Base-by-base conservation (phyloP, 345 rosid genomes). In the Salix dunnii region DNA sequence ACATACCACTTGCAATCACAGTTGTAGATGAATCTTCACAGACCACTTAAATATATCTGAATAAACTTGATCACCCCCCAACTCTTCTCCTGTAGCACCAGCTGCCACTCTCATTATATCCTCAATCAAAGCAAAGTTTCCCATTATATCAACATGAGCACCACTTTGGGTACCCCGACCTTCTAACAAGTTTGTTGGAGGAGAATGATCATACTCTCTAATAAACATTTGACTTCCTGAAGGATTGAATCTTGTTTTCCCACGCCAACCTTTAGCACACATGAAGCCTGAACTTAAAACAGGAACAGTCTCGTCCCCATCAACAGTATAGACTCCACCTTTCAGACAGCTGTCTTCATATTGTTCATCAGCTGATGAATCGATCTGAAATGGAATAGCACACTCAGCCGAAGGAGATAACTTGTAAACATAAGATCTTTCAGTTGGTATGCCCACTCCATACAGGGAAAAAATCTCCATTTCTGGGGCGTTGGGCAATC, bases 201-300 rank as follows among this genome's bases (percentile, higher is more conserved):
- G 99, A 76, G 90, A 82, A 83, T 96, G 98, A 43, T 85, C 83
- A 71, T 93, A 96, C 78, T 96, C 99, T 75, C 99, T 85, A 13
- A 87, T 31, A 70, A 89, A 89, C 13, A 96, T 93, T 69, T 74
- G 85, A 74, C 88, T 90, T 64, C 98, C 97, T 0, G 94, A 90
- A 73, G 99, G 99, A 84, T 96, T 96, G 71, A 91, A 96, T 84
- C 92, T 86, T 62, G 98, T 93, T 86, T 89, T 92, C 74, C 99
- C 98, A 0, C 97, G 92, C 98, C 99, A 96, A 6, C 87, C 99
- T 88, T 89, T 96, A 28, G 97, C 98, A 72, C 92, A 89, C 99
- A 96, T 96, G 81, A 79, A 96, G 61, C 97, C 98, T 10, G 98
- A 80, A 81, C 99, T 96, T 77, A 93, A 80, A 40, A 88, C 92